Evolutionary conservation across 2,329 filamentous ascomycete genomes (phyloP).

Genomic region (Hymenoscyphus repandus): DNA sequence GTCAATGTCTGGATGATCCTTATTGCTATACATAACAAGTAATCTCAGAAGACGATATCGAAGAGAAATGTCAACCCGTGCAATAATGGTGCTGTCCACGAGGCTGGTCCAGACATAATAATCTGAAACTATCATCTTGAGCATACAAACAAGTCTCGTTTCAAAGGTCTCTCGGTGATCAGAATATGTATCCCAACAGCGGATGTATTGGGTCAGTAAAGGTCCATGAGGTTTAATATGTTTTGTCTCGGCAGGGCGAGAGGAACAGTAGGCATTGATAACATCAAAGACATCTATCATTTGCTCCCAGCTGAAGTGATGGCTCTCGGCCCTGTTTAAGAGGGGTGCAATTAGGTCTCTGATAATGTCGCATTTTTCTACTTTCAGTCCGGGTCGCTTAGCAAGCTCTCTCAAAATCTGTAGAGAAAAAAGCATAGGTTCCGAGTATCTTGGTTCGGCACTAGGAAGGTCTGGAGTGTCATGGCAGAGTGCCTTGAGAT

Average conservation of each 20-base stretch:
- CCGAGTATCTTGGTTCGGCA: not conserved
- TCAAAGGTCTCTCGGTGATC: not conserved
- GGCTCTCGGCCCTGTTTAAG: not conserved
- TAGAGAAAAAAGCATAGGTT: conserved; percentile 1
- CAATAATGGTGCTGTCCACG: not conserved
- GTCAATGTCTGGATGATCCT: not conserved
- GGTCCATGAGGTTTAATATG: not conserved
- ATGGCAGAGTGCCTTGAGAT: not conserved
- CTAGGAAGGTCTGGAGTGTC: not conserved
- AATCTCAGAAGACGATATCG: not conserved
- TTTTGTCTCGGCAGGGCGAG: not conserved
- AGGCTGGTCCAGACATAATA: too few species aligned
- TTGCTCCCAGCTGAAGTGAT: too few species aligned
- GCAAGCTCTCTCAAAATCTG: not conserved
- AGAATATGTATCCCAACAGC: not conserved
- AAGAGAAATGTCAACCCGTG: not conserved
- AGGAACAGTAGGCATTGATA: not conserved
- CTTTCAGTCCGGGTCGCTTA: not conserved
- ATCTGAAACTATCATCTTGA: not conserved
- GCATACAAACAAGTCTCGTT: not conserved
- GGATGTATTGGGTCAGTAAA: not conserved
- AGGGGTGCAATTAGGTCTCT: not conserved
- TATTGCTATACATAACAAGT: not conserved
- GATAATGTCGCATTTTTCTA: not conserved
- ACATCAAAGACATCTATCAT: too few species aligned